phyloP scores from a whole-genome alignment of 2,329 filamentous ascomycete species.

The Alternaria angustiovoidea region DNA sequence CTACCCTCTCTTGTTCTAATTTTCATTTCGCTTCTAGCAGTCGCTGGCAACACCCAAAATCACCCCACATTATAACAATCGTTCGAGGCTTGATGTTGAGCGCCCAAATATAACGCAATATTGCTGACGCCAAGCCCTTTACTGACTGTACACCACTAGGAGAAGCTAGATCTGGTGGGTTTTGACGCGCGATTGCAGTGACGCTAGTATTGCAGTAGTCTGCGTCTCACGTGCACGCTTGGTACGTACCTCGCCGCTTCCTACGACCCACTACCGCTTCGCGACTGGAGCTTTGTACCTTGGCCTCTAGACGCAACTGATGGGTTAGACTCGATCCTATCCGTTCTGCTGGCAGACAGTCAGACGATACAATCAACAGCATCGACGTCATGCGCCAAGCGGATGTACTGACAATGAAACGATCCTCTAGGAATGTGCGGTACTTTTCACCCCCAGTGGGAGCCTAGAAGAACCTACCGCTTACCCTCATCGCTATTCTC shows the following conservation, averaged over 20 bases:
- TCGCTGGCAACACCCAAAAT: slow-evolving; percentile 1
- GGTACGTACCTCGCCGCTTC: slow-evolving; percentile 27
- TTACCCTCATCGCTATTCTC: slow-evolving; percentile 10
- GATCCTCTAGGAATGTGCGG: slow-evolving; percentile 1
- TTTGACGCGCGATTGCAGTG: slow-evolving; percentile 12
- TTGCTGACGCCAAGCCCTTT: slow-evolving; percentile 20
- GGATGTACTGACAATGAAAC: neutral
- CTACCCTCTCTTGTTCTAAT: neutral
- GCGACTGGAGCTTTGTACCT: slow-evolving; percentile 14
- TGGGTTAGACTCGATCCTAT: slow-evolving; percentile 3
- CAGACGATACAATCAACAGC: neutral
- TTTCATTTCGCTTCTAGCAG: slow-evolving; percentile 1
- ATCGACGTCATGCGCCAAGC: slow-evolving; percentile 2
- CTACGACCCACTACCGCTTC: slow-evolving; percentile 14
- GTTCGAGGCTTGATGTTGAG: slow-evolving; percentile 7
- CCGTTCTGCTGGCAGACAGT: slow-evolving; percentile 5
- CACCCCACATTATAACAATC: slow-evolving; percentile 5
- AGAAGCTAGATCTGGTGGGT: slow-evolving; percentile 15
- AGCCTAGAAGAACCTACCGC: slow-evolving; percentile 3
- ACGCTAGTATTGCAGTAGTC: slow-evolving; percentile 15
- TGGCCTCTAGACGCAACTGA: slow-evolving; percentile 10
- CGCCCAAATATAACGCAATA: slow-evolving; percentile 17
- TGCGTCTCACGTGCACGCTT: slow-evolving; percentile 20
- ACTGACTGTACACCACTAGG: slow-evolving; percentile 11
- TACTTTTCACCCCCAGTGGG: slow-evolving; percentile 5